Evolutionary conservation across 805 yeast species (phyloP).

Genomic region (Saccharomyces jurei): DNA sequence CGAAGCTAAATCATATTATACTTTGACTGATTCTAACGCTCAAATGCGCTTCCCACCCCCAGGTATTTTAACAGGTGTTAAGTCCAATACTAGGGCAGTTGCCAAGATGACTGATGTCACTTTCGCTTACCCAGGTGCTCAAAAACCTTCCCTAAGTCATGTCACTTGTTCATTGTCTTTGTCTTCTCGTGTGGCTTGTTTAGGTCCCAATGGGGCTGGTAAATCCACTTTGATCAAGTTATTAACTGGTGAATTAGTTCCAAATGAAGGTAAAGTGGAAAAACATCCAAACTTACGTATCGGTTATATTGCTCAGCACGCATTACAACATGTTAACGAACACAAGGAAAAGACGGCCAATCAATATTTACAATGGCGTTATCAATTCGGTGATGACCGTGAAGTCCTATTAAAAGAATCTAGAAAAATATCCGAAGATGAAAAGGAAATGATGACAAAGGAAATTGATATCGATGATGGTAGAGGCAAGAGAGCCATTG

Average conservation of each 20-base stretch:
- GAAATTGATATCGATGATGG: conserved; percentile 80
- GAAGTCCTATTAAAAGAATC: conserved; percentile 91
- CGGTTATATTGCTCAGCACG: conserved; percentile 98
- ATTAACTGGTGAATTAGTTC: conserved; percentile 84
- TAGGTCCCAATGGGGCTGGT: conserved; percentile 99
- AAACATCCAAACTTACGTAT: conserved; percentile 97
- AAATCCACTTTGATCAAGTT: conserved; percentile 91
- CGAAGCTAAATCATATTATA: conserved; percentile 92
- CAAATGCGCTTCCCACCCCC: conserved; percentile 99
- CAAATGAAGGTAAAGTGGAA: conserved; percentile 83
- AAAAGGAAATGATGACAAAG: conserved; percentile 63
- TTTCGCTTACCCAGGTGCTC: conserved; percentile 82
- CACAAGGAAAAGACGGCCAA: conserved; percentile 97
- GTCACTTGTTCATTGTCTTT: conserved; percentile 87
- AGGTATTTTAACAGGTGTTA: conserved; percentile 94
- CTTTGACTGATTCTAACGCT: conserved; percentile 84
- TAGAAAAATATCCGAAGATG: conserved; percentile 72
- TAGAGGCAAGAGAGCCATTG: conserved; percentile 77
- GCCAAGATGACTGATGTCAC: conserved; percentile 81
- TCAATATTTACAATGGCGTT: conserved; percentile 97
- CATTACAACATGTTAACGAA: conserved; percentile 92
- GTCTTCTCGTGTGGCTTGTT: conserved; percentile 92
- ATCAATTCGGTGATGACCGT: conserved; percentile 95
- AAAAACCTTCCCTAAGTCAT: conserved; percentile 67
- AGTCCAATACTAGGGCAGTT: conserved; percentile 89